Base-by-base conservation (phyloP, 257 asterid genomes). In the Primulina huaijiensis region DNA sequence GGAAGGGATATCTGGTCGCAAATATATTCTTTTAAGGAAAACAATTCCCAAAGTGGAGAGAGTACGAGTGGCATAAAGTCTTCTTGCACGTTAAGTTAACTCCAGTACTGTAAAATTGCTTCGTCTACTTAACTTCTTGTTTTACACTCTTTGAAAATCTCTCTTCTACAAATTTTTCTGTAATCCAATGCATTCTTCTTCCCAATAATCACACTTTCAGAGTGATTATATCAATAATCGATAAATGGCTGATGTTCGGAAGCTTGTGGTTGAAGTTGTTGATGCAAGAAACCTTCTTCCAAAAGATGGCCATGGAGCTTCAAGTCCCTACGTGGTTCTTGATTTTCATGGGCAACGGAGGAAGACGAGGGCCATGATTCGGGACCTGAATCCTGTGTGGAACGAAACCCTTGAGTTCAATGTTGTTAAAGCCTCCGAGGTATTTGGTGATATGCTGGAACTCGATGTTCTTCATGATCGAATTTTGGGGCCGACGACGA, bases 291-390 rank as follows among this genome's bases (percentile, higher is more conserved):
- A 85, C 43, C 92, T 92, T 3, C 68, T 63, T 1, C 98, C 98
- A 0, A 92, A 89, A 70, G 98, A 92, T 60, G 98, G 98, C 8
- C 95, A 88, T 12, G 98, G 98, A 6, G 70, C 95, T 0, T 92
- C 96, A 2, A 92, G 98, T 64, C 92, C 98, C 0, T 89, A 92
- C 59, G 95, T 78, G 3, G 71, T 92, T 14, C 81, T 86, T 23
- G 96, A 92, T 73, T 92, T 82, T 57, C 88, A 89, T 62, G 96
- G 98, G 1, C 96, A 92, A 78, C 69, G 98, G 20, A 76, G 80
- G 86, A 92, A 86, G 82, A 92, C 96, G 8, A 83, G 75, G 81
- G 80, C 96, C 0, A 77, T 82, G 62, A 30, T 65, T 7, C 89
- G 94, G 2, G 98, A 92, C 76, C 79, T 89, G n/a, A 89, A 78